Evolutionary conservation across 1,284 basidiomycete genomes (phyloP).

Genomic region (Cutaneotrichosporon sp.): DNA sequence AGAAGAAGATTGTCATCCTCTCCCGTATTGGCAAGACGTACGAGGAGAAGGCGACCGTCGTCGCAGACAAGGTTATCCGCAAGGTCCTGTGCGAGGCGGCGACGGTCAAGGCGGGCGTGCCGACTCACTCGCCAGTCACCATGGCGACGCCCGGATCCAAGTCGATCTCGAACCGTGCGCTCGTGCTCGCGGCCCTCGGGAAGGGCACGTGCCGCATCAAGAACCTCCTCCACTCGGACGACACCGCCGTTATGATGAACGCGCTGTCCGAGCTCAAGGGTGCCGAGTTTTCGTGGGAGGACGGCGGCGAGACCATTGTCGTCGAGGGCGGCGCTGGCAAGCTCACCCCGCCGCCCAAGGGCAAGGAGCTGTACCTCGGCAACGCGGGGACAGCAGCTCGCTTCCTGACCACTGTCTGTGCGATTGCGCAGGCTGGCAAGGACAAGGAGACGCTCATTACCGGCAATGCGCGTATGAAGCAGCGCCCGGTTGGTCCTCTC

Average conservation of each 20-base stretch:
- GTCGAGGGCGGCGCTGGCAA: slow-evolving; percentile 80
- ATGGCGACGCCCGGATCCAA: slow-evolving; percentile 95
- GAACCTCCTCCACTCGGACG: slow-evolving; percentile 93
- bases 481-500: slow-evolving; percentile 88
- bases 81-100: slow-evolving; percentile 74
- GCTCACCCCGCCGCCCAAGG: slow-evolving; percentile 68
- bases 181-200: slow-evolving; percentile 88
- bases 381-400: slow-evolving; percentile 98
- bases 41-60: slow-evolving; percentile 84
- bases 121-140: slow-evolving; percentile 60
- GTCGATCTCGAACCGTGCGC: slow-evolving; percentile 91
- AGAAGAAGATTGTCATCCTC: slow-evolving; percentile 92
- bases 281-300: slow-evolving; percentile 85
- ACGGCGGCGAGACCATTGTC: slow-evolving; percentile 85
- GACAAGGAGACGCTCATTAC: slow-evolving; percentile 68
- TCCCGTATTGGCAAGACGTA: slow-evolving; percentile 85
- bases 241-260: slow-evolving; percentile 99
- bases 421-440: slow-evolving; percentile 59
- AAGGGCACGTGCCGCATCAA: slow-evolving; percentile 80
- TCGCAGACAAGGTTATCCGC: slow-evolving; percentile 72
- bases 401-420: slow-evolving; percentile 94
- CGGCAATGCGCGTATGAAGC: slow-evolving; percentile 98
- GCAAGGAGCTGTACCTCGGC: slow-evolving; percentile 88
- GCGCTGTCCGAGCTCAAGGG: slow-evolving; percentile 85
- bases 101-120: slow-evolving; percentile 67